Evolutionary conservation across 2,329 filamentous ascomycete species (phyloP), one percentile per base, ranked within the genome.

Genomic region (Penicillium crustosum): DNA sequence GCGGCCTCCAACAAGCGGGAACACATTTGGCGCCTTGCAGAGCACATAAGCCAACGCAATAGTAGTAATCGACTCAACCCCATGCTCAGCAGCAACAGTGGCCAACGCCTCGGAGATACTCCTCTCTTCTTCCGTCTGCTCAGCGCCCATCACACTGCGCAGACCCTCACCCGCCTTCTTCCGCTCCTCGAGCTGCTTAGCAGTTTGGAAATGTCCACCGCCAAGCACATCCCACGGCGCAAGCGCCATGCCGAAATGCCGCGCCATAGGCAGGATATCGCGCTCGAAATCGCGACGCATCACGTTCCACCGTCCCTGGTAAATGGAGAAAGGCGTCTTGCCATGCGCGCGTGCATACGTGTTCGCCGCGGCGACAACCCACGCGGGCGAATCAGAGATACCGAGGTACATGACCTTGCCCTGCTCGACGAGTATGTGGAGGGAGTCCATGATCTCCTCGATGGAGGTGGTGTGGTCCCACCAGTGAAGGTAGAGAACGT

Each of bases 41-140:
- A 90, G 83, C 27, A 92, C 86, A 69, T 92, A 92, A 1, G 89
- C 89, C 29, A 93, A 73, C 4, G 89, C 89, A 43, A 90, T 75
- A 39, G 82, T 82, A 6, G 86, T 88, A 51, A 90, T 79, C 4
- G 72, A 75, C 33, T 81, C 77, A 3, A 81, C 76, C 2, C 82
- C 82, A 66, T 87, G 83, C 57, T 81, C 77, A 15, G 80, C 78
- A 0, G 84, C 86, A 17, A 89, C 80, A 64, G 84, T 79, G 27
- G 83, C 85, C 0, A 91, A 78, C 0, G 83, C 84, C 29, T 77
- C 79, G 50, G 82, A 84, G 35, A 86, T 77, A 53, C 78, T 79
- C 7, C 69, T 73, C 56, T 84, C 82, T 0, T 82, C 75, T 29
- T 83, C 81, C 3, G 77, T 78, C 59, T 83, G 71, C 17, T 66